Evolutionary conservation across 1,284 basidiomycete species (phyloP).

Genomic region (Kwoniella shivajii): DNA sequence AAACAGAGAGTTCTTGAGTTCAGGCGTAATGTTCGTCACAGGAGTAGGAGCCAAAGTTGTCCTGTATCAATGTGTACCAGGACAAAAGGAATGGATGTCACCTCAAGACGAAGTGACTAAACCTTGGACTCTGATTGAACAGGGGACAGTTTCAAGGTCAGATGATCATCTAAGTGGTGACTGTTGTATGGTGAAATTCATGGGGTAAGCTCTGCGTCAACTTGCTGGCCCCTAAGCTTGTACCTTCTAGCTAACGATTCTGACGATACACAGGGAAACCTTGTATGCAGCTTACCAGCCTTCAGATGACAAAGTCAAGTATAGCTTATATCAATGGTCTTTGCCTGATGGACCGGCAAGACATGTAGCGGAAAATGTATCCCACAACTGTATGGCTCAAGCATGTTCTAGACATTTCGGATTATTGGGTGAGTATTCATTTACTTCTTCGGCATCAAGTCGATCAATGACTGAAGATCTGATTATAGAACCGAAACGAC

Average conservation of each 20-base stretch:
- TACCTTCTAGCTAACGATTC: too few species aligned
- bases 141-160: constrained; percentile 38
- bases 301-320: constrained; percentile 23
- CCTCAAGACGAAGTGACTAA: constrained; percentile 27
- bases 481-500: constrained; percentile 44
- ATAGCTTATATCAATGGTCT: constrained; percentile 50
- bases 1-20: constrained; percentile 46
- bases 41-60: constrained; percentile 42
- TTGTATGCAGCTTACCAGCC: constrained; percentile 50
- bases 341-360: constrained; percentile 49
- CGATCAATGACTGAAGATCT: background rate
- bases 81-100: constrained; percentile 30
- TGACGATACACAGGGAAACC: constrained; percentile 43
- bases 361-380: constrained; percentile 43
- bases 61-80: constrained; percentile 42
- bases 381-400: constrained; percentile 44
- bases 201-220: too few species aligned
- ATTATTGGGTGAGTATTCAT: constrained; percentile 37
- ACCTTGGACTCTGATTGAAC: constrained; percentile 48
- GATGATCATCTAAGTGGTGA: constrained; percentile 36
- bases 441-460: background rate
- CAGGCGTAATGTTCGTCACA: constrained; percentile 45
- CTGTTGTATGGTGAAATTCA: constrained; percentile 48
- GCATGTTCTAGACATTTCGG: constrained; percentile 47
- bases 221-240: too few species aligned